Evolutionary conservation across 371 early-diverging fungal species (phyloP).

Genomic region (Mucor indicus): DNA sequence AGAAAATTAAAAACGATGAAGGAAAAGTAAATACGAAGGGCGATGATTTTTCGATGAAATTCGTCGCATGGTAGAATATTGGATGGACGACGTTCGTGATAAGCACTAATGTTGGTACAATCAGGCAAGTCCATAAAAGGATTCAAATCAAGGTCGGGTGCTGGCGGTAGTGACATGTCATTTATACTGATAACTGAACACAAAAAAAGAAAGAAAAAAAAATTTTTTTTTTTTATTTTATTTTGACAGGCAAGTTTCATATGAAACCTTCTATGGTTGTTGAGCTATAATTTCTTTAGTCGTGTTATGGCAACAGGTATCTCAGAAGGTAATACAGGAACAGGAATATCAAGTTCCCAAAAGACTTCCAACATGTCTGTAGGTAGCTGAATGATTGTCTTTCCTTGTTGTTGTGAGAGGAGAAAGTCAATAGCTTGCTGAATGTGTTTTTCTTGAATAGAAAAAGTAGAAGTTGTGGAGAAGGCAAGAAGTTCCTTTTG

Average conservation of each 20-base stretch:
- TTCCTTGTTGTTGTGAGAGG: neutral
- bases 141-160: neutral
- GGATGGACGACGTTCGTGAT: neutral
- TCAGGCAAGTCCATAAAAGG: conserved; percentile 7
- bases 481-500: neutral
- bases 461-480: no score
- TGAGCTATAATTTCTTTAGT: no score
- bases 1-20: conserved; percentile 6
- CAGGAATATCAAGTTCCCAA: conserved; percentile 1
- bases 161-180: neutral
- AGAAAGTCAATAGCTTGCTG: neutral
- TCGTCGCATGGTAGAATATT: neutral
- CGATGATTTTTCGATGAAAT: conserved; percentile 2
- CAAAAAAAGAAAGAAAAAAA: neutral
- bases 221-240: neutral
- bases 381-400: conserved; percentile 1
- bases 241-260: no score
- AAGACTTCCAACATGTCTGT: conserved; percentile 1
- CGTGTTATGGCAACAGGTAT: no score
- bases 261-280: no score
- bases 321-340: neutral
- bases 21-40: conserved; percentile 9
- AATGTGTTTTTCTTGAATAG: neutral
- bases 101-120: neutral
- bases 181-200: no score